Conservation (phyloP, 768 basidiomycete genomes). For the Tylopilus felleus region DNA sequence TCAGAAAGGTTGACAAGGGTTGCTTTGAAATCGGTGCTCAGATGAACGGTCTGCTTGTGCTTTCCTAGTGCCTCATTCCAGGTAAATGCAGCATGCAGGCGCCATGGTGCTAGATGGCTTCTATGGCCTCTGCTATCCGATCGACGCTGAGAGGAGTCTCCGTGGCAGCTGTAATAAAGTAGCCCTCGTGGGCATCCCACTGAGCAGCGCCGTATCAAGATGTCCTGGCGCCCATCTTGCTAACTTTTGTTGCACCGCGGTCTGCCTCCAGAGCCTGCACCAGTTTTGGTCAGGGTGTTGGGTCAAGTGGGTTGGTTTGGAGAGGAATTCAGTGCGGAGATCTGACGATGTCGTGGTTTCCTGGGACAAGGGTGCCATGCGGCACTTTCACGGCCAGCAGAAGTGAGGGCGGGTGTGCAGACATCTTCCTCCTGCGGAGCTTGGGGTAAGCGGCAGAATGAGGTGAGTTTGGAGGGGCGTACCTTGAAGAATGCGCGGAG, state of each 20-base stretch:
- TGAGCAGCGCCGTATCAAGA: too few species aligned
- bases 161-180: slow-evolving; percentile 16
- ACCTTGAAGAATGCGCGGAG: slow-evolving; percentile 75
- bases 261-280: too few species aligned
- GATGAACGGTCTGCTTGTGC: slow-evolving; percentile 31
- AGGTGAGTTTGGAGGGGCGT: slow-evolving; percentile 21
- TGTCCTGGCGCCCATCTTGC: too few species aligned
- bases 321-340: slow-evolving; percentile 59
- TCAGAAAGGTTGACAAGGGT: slow-evolving; percentile 26
- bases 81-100: slow-evolving; percentile 28
- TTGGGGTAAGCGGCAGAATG: slow-evolving; percentile 15
- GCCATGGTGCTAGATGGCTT: slow-evolving; percentile 30
- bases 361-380: slow-evolving; percentile 42
- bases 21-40: slow-evolving; percentile 23
- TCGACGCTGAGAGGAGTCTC: slow-evolving; percentile 28
- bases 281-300: too few species aligned
- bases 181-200: slow-evolving; percentile 30
- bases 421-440: slow-evolving; percentile 66
- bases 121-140: slow-evolving; percentile 25
- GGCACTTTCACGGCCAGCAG: slow-evolving; percentile 92
- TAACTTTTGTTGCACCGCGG: too few species aligned
- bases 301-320: slow-evolving; percentile 77
- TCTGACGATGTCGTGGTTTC: slow-evolving; percentile 2
- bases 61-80: slow-evolving; percentile 31
- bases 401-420: slow-evolving; percentile 80